A percentile compares a stretch with the other conserved stretches of the same genome.
These are phyloP conservation scores for Colletotrichum plurivorum DNA, from an alignment of 2,329 filamentous ascomycete genomes.

Conservation along the genomic window DNA sequence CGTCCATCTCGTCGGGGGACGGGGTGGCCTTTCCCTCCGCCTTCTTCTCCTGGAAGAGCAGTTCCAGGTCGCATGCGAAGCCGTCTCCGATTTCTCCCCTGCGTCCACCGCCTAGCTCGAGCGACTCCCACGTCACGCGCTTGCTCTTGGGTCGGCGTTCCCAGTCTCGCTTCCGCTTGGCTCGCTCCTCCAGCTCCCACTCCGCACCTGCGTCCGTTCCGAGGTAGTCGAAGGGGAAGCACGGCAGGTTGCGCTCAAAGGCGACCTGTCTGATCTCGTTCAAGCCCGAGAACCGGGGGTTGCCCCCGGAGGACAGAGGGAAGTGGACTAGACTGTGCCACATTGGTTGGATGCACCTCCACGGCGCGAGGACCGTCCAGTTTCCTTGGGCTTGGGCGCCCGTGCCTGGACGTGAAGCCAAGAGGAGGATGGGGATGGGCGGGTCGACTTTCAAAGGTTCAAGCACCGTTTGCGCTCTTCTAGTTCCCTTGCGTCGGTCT, in stretches of 20 bases:
- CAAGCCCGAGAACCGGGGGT: conserved; percentile 85
- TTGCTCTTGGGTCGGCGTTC: conserved; percentile 85
- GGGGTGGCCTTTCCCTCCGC: neutral
- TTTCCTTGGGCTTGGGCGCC: conserved; percentile 71
- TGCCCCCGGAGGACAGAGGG: conserved; percentile 83
- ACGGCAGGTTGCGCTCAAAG: conserved; percentile 83
- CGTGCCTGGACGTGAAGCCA: conserved; percentile 68
- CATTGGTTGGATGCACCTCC: conserved; percentile 87
- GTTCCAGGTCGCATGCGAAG: conserved; percentile 87
- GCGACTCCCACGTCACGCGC: conserved; percentile 79
- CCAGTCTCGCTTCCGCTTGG: conserved; percentile 75
- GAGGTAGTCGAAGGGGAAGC: conserved; percentile 89
- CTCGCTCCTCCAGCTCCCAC: conserved; percentile 81
- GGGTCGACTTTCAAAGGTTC: conserved; percentile 74
- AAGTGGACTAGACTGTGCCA: conserved; percentile 92
- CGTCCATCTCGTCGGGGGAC: conserved; percentile 33
- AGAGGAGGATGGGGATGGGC: conserved; percentile 81
- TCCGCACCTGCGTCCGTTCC: conserved; percentile 83
- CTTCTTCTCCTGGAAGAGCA: conserved; percentile 65
- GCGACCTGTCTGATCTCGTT: conserved; percentile 83
- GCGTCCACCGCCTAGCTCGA: conserved; percentile 80
- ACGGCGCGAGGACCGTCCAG: conserved; percentile 90
- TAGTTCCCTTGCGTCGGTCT: conserved; percentile 79
- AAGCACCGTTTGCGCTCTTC: conserved; percentile 74
- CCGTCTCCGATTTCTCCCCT: conserved; percentile 88